phyloP scores from a whole-genome alignment of 2,329 filamentous ascomycete genomes.

The Ascochyta pisi region DNA sequence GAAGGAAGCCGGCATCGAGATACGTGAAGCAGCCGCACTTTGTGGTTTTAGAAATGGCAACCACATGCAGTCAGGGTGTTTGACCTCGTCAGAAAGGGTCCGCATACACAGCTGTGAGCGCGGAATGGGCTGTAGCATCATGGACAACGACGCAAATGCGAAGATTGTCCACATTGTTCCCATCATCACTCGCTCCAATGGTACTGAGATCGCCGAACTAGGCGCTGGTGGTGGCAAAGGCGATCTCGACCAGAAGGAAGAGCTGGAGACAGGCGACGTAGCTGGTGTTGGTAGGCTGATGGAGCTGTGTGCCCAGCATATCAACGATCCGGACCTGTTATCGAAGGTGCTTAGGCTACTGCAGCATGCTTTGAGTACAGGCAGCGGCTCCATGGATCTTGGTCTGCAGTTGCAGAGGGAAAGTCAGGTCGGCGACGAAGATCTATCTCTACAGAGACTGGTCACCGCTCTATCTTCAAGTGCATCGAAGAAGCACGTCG shows the following conservation, averaged over 20 bases:
- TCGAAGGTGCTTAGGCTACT: slow-evolving; percentile 48
- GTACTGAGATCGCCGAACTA: slow-evolving; percentile 71
- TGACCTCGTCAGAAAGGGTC: slow-evolving; percentile 68
- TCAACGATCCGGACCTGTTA: slow-evolving; percentile 45
- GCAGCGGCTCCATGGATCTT: slow-evolving; percentile 35
- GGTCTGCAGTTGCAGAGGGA: slow-evolving; percentile 35
- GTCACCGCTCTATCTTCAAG: slow-evolving; percentile 37
- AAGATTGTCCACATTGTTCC: slow-evolving; percentile 78
- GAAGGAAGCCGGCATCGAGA: slow-evolving; percentile 49
- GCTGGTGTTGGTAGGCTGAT: slow-evolving; percentile 60
- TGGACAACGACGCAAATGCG: slow-evolving; percentile 53
- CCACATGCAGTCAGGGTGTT: slow-evolving; percentile 69
- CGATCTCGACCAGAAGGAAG: slow-evolving; percentile 72
- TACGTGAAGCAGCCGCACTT: slow-evolving; percentile 68
- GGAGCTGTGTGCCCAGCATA: slow-evolving; percentile 55
- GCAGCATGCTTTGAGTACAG: slow-evolving; percentile 24
- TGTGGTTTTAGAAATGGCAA: slow-evolving; percentile 81
- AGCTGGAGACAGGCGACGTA: slow-evolving; percentile 65
- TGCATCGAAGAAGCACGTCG: slow-evolving; percentile 7
- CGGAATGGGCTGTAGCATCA: slow-evolving; percentile 65
- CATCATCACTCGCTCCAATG: slow-evolving; percentile 71
- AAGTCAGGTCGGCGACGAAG: slow-evolving; percentile 28
- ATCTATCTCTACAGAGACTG: slow-evolving; percentile 42
- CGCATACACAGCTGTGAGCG: slow-evolving; percentile 88
- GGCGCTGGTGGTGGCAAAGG: slow-evolving; percentile 81